Base-by-base conservation (phyloP, 768 basidiomycete species). In the Mycena pura region DNA sequence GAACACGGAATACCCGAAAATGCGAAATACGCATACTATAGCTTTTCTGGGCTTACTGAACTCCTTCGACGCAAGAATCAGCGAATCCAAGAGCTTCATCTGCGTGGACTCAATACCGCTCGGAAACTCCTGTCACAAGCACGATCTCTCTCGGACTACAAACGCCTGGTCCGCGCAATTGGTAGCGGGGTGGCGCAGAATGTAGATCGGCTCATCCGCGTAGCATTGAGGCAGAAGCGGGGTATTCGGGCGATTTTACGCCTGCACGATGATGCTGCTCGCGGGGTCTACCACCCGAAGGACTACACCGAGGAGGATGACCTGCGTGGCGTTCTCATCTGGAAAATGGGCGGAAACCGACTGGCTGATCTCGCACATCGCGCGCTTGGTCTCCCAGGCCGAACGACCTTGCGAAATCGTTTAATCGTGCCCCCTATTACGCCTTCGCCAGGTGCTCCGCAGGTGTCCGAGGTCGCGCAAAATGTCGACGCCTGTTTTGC, bases 221-320 rank as follows among this genome's bases (percentile, higher is more conserved):
- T 48, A 2, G 3, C 17, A 8, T n/a, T 61, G 0, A n/a, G 39
- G 17, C 50, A 24, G 9, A 54, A 61, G 8, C 22, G 45, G 21
- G 66, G 69, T 0, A 52, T 58, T 19, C 48, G 57, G 0, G 69
- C 48, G 8, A 19, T 72, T 4, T 21, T 70, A 1, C 38, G 31
- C 0, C 6, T 11, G 3, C 46, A 51, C 27, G 10, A 57, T n/a
- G 49, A 40, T 2, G 69, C 69, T 2, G 68, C 61, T 5, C 19
- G 50, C 22, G 70, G 68, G 0, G n/a, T 49, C 0, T 74, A 76
- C 31, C 36, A 63, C 5, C 67, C 71, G 28, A 70, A 63, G 34
- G 68, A 65, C 39, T 72, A 52, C 40, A 67, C 52, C 2, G 70
- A 73, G 17, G 54, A 63, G 21, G 70, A 75, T 6, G 50, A 64